Conservation (phyloP, 768 basidiomycete genomes). For the Leccinellum luteum region DNA sequence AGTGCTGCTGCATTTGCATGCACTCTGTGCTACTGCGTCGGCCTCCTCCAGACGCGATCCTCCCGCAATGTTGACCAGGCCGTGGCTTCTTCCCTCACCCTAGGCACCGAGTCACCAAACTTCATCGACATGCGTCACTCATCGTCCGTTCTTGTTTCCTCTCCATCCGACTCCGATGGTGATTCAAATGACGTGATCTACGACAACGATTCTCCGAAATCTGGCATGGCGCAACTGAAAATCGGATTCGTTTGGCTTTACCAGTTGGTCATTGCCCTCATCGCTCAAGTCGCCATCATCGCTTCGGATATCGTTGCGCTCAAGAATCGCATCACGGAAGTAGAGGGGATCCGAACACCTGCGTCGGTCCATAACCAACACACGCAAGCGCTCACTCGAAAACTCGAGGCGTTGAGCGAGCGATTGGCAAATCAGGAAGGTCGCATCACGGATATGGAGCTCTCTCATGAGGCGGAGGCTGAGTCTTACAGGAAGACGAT, state of each 20-base stretch:
- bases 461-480: constrained; percentile 5
- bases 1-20: neutral
- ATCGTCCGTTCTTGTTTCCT: neutral
- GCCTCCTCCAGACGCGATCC: neutral
- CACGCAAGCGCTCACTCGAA: constrained; percentile 5
- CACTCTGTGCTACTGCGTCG: neutral
- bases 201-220: neutral
- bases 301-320: constrained; percentile 15
- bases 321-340: constrained; percentile 14
- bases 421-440: constrained; percentile 12
- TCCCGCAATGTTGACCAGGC: neutral
- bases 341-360: constrained; percentile 7
- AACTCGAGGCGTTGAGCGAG: constrained; percentile 8
- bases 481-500: constrained; percentile 3
- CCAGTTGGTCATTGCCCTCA: constrained; percentile 2
- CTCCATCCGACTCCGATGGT: neutral
- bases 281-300: constrained; percentile 1
- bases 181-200: neutral
- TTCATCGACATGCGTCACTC: neutral
- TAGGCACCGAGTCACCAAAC: neutral
- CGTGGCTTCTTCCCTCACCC: neutral
- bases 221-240: constrained; percentile 3
- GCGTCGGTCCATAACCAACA: neutral
- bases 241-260: constrained; percentile 6
- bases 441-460: constrained; percentile 8